Evolutionary conservation across 192 early-diverging fungal species (phyloP).

Genomic region (Linnemannia hyalina): DNA sequence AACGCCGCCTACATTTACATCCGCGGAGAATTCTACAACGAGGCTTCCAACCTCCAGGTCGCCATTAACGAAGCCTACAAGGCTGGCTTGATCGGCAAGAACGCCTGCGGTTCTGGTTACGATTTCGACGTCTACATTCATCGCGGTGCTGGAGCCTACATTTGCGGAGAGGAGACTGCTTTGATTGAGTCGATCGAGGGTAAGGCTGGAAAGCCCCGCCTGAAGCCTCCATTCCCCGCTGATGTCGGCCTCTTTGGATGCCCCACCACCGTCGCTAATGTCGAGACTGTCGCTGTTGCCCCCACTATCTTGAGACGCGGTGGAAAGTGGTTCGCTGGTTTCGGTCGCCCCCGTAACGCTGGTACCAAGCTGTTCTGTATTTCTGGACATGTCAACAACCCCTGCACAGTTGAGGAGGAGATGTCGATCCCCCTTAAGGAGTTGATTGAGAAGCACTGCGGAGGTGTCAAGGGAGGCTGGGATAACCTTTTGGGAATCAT

Average conservation of each 20-base stretch:
- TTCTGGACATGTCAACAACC: conserved; percentile 98
- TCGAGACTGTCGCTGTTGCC: conserved; percentile 98
- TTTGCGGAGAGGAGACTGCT: conserved; percentile 97
- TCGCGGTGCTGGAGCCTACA: conserved; percentile 97
- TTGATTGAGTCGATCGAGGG: conserved; percentile 94
- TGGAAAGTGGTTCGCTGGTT: conserved; percentile 93
- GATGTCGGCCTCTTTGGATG: conserved; percentile 98
- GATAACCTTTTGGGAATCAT: conserved; percentile 98
- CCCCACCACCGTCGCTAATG: conserved; percentile 99
- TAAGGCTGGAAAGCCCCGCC: conserved; percentile 97
- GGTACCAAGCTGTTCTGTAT: conserved; percentile 99
- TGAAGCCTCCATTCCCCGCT: conserved; percentile 99
- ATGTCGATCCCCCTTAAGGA: conserved; percentile 97
- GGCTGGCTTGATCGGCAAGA: conserved; percentile 97
- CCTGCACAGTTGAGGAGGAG: conserved; percentile 98
- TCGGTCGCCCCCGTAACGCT: conserved; percentile 92
- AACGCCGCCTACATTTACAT: conserved; percentile 99
- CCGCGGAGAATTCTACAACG: conserved; percentile 97
- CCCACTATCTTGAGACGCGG: conserved; percentile 90
- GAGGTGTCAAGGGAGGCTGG: conserved; percentile 98
- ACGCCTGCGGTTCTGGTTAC: conserved; percentile 95
- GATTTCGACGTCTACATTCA: conserved; percentile 99
- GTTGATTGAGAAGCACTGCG: conserved; percentile 95
- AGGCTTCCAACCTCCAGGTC: conserved; percentile 91
- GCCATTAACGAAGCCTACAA: conserved; percentile 99